Conservation (phyloP, 2,329 filamentous ascomycete species). For the Sclerotinia borealis region DNA sequence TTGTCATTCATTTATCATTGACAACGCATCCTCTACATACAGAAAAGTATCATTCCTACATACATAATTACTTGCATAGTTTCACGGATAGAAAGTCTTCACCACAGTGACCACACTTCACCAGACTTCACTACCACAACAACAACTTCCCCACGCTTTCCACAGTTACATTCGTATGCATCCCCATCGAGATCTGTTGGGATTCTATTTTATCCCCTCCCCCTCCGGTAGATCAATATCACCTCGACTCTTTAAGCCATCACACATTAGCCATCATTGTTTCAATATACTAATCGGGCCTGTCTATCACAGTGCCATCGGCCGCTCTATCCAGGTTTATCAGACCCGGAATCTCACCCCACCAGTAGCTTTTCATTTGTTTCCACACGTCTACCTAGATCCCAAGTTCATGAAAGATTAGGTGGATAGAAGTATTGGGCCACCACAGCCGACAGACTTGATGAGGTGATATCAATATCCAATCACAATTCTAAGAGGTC, state of each 20-base stretch:
- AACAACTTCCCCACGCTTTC: background rate
- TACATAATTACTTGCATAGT: background rate
- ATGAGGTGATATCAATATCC: conserved; percentile 6
- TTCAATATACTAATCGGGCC: background rate
- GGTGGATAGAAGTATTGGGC: background rate
- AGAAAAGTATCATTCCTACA: background rate
- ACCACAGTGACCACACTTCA: too few species aligned
- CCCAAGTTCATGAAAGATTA: background rate
- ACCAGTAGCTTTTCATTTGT: background rate
- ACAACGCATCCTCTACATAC: background rate
- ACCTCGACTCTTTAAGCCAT: background rate
- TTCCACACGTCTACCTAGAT: background rate
- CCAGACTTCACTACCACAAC: too few species aligned
- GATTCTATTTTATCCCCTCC: background rate
- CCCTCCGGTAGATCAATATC: background rate
- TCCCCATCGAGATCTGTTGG: conserved; percentile 8
- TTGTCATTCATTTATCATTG: background rate
- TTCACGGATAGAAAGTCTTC: background rate
- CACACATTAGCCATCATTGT: background rate
- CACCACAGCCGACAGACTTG: background rate
- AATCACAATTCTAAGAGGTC: background rate
- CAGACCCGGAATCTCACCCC: background rate
- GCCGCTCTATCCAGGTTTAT: background rate
- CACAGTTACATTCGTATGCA: conserved; percentile 3
- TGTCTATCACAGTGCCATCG: background rate